Evolutionary conservation across 306 rosid species (phyloP).

Genomic region (Quercus robur): DNA sequence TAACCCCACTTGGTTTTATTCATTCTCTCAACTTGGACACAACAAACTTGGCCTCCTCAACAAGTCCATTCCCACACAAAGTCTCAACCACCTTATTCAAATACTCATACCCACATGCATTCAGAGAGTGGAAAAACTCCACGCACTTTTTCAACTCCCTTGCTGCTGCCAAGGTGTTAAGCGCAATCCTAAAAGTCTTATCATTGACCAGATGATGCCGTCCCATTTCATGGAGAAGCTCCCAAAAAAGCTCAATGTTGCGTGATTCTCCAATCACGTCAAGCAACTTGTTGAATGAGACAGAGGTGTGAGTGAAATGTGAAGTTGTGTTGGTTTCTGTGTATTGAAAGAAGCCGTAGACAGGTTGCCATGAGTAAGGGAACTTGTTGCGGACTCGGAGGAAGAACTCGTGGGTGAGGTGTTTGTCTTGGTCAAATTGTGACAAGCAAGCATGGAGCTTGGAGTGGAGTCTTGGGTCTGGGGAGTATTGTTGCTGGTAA

Average conservation of each 20-base stretch:
- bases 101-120: constrained; percentile 45
- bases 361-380: constrained; percentile 19
- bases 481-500: constrained; percentile 74
- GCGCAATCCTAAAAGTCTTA: no score
- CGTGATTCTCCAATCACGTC: constrained; percentile 45
- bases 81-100: constrained; percentile 29
- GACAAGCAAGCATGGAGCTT: constrained; percentile 52
- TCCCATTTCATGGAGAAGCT: neutral
- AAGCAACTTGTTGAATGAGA: constrained; percentile 61
- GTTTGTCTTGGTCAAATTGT: neutral
- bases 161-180: no score
- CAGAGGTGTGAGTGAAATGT: constrained; percentile 46
- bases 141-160: constrained; percentile 48
- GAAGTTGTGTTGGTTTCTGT: constrained; percentile 24
- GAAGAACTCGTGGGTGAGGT: constrained; percentile 79
- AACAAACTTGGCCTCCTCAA: constrained; percentile 61
- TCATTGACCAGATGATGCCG: accelerated
- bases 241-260: constrained; percentile 69
- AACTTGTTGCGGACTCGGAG: constrained; percentile 79
- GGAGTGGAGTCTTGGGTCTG: constrained; percentile 54
- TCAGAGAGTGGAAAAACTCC: constrained; percentile 66
- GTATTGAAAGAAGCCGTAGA: constrained; percentile 56
- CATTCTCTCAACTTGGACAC: constrained; percentile 58
- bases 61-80: constrained; percentile 55
- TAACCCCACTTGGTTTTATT: constrained; percentile 49